Evolutionary conservation across 2,329 filamentous ascomycete species (phyloP).

Genomic region (Aspergillus transmontanensis): DNA sequence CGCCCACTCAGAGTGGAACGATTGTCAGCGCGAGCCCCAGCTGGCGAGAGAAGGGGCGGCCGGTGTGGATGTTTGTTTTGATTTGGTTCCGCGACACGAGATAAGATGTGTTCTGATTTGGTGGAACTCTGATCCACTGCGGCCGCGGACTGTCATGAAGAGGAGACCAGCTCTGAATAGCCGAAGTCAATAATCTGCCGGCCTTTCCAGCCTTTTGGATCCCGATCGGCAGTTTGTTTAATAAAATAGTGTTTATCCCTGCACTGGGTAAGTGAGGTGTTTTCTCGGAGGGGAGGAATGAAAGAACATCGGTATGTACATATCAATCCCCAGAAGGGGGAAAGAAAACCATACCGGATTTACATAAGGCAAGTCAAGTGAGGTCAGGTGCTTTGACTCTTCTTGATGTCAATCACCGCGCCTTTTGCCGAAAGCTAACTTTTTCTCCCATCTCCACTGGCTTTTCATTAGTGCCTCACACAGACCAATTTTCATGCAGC

Average conservation of each 20-base stretch:
- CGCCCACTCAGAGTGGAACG: conserved; percentile 13
- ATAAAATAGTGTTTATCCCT: neutral
- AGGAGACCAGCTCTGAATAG: neutral
- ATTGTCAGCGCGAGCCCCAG: conserved; percentile 12
- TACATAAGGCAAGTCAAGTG: neutral
- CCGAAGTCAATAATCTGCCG: neutral
- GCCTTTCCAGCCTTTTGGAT: neutral
- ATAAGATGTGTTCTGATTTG: neutral
- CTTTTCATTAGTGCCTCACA: neutral
- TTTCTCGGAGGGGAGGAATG: neutral
- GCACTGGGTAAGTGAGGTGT: neutral
- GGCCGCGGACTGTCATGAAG: neutral
- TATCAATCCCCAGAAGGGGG: neutral
- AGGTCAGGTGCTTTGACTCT: neutral
- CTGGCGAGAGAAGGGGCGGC: neutral
- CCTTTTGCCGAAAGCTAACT: neutral
- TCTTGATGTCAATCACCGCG: neutral
- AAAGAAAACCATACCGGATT: neutral
- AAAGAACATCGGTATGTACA: neutral
- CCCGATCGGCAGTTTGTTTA: neutral
- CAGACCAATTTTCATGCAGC: neutral
- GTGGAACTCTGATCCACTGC: neutral
- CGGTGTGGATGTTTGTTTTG: conserved; percentile 5
- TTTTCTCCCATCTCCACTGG: neutral
- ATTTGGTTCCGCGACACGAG: neutral